Conservation (phyloP, 1,284 basidiomycete genomes). For the Rhodotorula sp. region DNA sequence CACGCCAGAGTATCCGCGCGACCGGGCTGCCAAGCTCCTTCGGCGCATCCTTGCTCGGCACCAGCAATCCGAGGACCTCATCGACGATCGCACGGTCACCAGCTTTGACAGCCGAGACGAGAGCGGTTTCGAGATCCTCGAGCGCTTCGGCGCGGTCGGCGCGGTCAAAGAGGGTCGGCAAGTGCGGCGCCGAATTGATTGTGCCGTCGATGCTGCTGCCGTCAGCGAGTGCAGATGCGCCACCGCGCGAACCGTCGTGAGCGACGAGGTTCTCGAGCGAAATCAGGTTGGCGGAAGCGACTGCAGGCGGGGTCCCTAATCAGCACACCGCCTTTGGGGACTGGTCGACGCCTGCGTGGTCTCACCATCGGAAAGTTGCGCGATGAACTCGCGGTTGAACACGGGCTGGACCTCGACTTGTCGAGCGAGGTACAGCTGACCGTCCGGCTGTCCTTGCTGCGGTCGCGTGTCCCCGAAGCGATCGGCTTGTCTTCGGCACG, state of each 20-base stretch:
- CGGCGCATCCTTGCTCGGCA: not conserved
- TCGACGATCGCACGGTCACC: slow-evolving; percentile 33
- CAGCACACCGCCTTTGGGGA: not conserved
- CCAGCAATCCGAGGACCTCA: slow-evolving; percentile 33
- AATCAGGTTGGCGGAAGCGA: slow-evolving; percentile 87
- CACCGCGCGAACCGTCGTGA: slow-evolving; percentile 47
- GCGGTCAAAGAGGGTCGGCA: slow-evolving; percentile 43
- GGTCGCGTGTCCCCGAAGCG: slow-evolving; percentile 46
- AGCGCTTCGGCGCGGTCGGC: slow-evolving; percentile 57
- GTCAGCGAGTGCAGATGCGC: slow-evolving; percentile 65
- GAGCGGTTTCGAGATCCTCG: slow-evolving; percentile 80
- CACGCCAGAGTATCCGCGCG: slow-evolving; percentile 86
- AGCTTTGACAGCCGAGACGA: slow-evolving; percentile 54
- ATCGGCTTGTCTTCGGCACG: slow-evolving; percentile 39
- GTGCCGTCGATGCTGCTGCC: slow-evolving; percentile 55
- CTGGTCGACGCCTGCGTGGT: not conserved
- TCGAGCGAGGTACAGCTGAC: slow-evolving; percentile 87
- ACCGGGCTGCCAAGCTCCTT: slow-evolving; percentile 57
- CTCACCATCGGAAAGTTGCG: slow-evolving; percentile 82
- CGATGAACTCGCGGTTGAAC: slow-evolving; percentile 96
- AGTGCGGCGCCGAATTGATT: slow-evolving; percentile 17
- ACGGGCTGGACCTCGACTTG: slow-evolving; percentile 99
- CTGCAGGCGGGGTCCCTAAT: not conserved
- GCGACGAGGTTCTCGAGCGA: slow-evolving; percentile 71
- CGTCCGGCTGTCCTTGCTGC: slow-evolving; percentile 89